phyloP scores from a whole-genome alignment of 164 flowering plant species.

The Warburgia ugandensis region DNA sequence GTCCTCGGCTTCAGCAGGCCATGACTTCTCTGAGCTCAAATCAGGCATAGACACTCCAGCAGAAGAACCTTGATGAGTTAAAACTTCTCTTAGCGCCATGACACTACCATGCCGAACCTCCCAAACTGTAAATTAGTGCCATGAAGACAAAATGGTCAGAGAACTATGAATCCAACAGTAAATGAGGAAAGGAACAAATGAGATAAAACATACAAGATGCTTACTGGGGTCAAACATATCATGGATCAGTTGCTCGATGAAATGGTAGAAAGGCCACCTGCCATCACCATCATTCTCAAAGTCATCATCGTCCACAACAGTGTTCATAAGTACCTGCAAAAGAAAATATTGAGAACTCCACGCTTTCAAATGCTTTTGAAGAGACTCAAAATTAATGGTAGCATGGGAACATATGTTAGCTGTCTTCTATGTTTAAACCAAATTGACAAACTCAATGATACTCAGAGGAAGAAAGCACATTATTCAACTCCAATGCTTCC shows the following conservation, averaged over 20 bases:
- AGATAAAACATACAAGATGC: constrained; percentile 14
- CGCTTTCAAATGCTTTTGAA: too few species aligned
- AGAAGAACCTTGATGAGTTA: constrained; percentile 81
- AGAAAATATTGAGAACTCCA: too few species aligned
- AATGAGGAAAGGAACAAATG: constrained; percentile 3
- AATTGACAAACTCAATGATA: too few species aligned
- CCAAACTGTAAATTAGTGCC: constrained; percentile 55
- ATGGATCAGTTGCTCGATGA: constrained; percentile 80
- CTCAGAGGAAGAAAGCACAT: too few species aligned
- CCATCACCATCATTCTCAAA: constrained; percentile 62
- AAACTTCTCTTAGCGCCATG: constrained; percentile 93
- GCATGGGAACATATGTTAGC: too few species aligned
- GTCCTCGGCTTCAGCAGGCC: constrained; percentile 24
- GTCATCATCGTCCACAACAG: constrained; percentile 46
- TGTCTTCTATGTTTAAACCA: too few species aligned
- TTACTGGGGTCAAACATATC: constrained; percentile 95
- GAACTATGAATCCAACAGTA: constrained; percentile 1
- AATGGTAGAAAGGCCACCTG: constrained; percentile 78
- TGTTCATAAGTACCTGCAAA: constrained; percentile 39
- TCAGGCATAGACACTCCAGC: constrained; percentile 68
- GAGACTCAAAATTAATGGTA: too few species aligned
- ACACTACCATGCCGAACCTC: constrained; percentile 97
- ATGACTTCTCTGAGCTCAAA: constrained; percentile 25
- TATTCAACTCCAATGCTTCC: too few species aligned
- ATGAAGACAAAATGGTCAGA: constrained; percentile 2